phyloP scores from a whole-genome alignment of 176 grass and related monocot genomes.

The Zea mays region DNA sequence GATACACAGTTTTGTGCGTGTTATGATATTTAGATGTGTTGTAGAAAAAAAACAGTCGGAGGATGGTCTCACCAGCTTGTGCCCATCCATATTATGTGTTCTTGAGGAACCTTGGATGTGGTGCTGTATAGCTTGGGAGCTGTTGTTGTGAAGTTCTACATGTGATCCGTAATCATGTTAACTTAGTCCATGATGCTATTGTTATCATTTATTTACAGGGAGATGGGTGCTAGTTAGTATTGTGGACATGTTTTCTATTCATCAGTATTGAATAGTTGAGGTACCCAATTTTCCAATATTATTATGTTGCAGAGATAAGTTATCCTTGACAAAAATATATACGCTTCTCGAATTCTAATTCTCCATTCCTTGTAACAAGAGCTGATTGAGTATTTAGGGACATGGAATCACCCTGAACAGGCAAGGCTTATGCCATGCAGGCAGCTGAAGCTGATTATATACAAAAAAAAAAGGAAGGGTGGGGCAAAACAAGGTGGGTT shows the following conservation, averaged over 20 bases:
- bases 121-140: not conserved
- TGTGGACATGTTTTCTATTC: not conserved
- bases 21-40: conserved; percentile 3
- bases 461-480: conserved; percentile 13
- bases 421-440: conserved; percentile 1
- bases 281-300: not conserved
- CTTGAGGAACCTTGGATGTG: conserved; percentile 6
- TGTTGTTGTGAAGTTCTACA: not conserved
- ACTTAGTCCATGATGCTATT: not conserved
- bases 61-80: not conserved
- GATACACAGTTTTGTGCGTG: not conserved
- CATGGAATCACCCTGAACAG: not conserved
- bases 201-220: not conserved
- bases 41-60: conserved; percentile 29
- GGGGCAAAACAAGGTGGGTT: not conserved
- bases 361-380: conserved; percentile 27
- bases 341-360: not conserved
- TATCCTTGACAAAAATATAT: not conserved
- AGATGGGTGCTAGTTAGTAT: not conserved
- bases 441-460: conserved; percentile 45
- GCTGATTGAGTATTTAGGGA: conserved; percentile 2
- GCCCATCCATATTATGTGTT: not conserved
- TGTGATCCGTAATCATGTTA: not conserved
- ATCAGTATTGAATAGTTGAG: not conserved
- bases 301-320: too few species aligned